Conservation (phyloP, 768 basidiomycete genomes). For the Lentinula raphanica region DNA sequence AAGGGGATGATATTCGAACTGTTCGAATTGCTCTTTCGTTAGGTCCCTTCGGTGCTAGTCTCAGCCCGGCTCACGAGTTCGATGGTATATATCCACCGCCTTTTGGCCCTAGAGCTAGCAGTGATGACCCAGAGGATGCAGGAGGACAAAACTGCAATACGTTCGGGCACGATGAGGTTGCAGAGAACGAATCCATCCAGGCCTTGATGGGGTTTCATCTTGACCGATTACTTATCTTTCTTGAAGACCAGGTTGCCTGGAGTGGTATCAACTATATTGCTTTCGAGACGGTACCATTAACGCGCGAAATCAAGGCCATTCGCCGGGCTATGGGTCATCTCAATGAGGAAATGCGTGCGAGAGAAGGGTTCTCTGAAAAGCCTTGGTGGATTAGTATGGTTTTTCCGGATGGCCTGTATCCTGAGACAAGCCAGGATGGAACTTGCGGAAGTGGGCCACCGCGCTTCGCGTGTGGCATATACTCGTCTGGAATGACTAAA, state of each 20-base stretch:
- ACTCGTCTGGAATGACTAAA: too few relatives aligned
- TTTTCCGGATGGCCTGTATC: conserved; percentile 45
- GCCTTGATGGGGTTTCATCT: conserved; percentile 61
- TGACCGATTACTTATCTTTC: conserved; percentile 52
- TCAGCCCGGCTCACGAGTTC: conserved; percentile 66
- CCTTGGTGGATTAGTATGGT: conserved; percentile 75
- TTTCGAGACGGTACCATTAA: conserved; percentile 75
- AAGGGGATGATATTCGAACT: conserved; percentile 11
- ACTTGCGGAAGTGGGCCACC: too few relatives aligned
- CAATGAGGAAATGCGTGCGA: conserved; percentile 12
- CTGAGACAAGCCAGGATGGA: conserved; percentile 28
- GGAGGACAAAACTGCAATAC: conserved; percentile 34
- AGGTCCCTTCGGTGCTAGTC: conserved; percentile 69
- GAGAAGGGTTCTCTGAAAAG: conserved; percentile 28
- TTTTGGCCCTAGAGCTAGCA: conserved; percentile 59
- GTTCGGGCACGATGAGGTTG: conserved; percentile 29
- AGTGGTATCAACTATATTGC: conserved; percentile 53
- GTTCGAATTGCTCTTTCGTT: conserved; percentile 61
- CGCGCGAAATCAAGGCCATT: conserved; percentile 61
- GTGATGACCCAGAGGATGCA: conserved; percentile 20
- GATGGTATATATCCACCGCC: conserved; percentile 72
- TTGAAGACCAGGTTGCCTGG: conserved; percentile 48
- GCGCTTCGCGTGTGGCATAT: too few relatives aligned
- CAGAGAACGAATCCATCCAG: conserved; percentile 36
- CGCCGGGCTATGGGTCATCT: conserved; percentile 50